phyloP scores from a whole-genome alignment of 768 basidiomycete genomes.

The Mrakia blollopis region DNA sequence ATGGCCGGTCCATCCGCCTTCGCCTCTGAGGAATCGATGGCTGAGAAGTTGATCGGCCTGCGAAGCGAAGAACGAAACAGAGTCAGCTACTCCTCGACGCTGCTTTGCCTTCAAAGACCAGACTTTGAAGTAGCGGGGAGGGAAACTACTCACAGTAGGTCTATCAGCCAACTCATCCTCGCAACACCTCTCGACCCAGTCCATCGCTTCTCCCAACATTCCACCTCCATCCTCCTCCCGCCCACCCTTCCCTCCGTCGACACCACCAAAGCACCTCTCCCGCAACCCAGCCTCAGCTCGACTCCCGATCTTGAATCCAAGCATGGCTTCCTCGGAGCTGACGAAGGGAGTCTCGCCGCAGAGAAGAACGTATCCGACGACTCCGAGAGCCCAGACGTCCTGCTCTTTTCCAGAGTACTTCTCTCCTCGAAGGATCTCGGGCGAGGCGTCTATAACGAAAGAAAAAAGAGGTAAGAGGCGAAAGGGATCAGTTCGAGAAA shows the following conservation, averaged over 20 bases:
- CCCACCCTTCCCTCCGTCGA: constrained; percentile 53
- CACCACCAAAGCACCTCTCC: constrained; percentile 49
- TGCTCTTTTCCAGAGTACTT: constrained; percentile 93
- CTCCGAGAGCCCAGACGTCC: constrained; percentile 97
- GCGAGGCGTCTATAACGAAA: constrained; percentile 65
- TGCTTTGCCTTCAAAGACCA: not conserved
- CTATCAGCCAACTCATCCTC: constrained; percentile 69
- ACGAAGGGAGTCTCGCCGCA: constrained; percentile 45
- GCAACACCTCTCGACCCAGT: constrained; percentile 76
- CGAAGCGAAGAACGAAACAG: not conserved
- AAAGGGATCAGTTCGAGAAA: not conserved
- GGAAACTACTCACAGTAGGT: constrained; percentile 54
- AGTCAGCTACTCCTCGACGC: not conserved
- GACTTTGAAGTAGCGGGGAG: not conserved
- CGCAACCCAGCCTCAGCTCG: constrained; percentile 32
- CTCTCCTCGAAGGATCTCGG: constrained; percentile 91
- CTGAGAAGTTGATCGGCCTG: constrained; percentile 65
- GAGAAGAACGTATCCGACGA: constrained; percentile 90
- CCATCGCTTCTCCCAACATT: constrained; percentile 73
- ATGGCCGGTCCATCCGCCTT: constrained; percentile 61
- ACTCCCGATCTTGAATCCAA: constrained; percentile 33
- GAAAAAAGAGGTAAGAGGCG: not conserved
- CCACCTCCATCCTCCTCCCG: constrained; percentile 79
- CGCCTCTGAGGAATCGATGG: constrained; percentile 73
- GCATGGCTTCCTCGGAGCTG: constrained; percentile 37